Percentiles rank a stretch among this genome's conserved stretches.
These are phyloP conservation scores for Cicer bijugum DNA, from an alignment of 306 rosid species.

Conservation along the genomic window DNA sequence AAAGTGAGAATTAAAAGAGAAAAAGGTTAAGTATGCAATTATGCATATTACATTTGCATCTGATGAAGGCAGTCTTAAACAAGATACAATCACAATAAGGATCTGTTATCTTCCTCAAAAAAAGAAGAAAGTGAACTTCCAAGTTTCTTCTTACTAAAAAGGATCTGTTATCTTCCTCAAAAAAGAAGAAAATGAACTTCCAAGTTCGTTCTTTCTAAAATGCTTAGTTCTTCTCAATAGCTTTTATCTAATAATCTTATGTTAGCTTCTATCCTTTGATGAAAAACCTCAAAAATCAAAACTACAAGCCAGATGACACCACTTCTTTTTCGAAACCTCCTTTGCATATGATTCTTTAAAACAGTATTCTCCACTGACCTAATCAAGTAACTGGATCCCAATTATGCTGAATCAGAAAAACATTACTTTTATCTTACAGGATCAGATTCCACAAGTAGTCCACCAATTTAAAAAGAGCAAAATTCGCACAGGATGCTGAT, in stretches of 20 bases:
- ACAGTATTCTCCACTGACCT: slow-evolving; percentile 44
- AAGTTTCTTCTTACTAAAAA: background rate
- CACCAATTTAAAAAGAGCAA: slow-evolving; percentile 48
- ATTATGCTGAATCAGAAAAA: slow-evolving; percentile 51
- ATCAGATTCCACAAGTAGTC: slow-evolving; percentile 72
- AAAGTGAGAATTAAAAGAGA: slow-evolving; percentile 10
- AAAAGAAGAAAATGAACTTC: slow-evolving; percentile 3
- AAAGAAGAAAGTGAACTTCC: slow-evolving; percentile 18
- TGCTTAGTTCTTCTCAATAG: slow-evolving; percentile 7
- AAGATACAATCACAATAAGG: slow-evolving; percentile 30
- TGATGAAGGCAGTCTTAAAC: slow-evolving; percentile 11
- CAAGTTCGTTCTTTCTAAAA: background rate
- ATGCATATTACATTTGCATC: slow-evolving; percentile 26
- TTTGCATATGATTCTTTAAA: slow-evolving; percentile 50
- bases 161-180: slow-evolving; percentile 9
- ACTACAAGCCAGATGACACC: slow-evolving; percentile 39
- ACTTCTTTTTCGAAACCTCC: slow-evolving; percentile 41
- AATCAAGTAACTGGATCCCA: slow-evolving; percentile 42
- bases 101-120: background rate
- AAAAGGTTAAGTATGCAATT: background rate
- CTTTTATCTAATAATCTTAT: slow-evolving; percentile 21
- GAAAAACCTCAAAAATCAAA: slow-evolving; percentile 40
- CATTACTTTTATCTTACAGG: slow-evolving; percentile 61
- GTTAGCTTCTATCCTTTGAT: slow-evolving; percentile 13
- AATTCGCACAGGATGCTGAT: slow-evolving; percentile 45